A percentile compares a stretch with the other conserved stretches of the same genome.
Conservation (phyloP, 345 rosid species). For the Isatis tinctoria region DNA sequence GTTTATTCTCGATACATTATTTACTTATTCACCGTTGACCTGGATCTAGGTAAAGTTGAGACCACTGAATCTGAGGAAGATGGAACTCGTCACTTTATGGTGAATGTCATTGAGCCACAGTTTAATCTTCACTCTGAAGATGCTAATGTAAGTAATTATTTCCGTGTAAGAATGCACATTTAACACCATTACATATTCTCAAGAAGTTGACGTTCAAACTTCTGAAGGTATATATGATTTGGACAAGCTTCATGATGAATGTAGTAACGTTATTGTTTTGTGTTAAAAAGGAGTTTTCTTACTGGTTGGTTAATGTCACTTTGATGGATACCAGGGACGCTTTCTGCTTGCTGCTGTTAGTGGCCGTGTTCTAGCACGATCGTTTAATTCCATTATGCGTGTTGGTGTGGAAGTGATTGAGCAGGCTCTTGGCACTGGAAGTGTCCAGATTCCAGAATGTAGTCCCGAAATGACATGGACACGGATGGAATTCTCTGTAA, state of each 20-base stretch:
- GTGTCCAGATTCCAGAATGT: conserved; percentile 60
- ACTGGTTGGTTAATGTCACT: conserved; percentile 6
- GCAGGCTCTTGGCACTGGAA: conserved; percentile 74
- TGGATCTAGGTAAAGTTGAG: conserved; percentile 47
- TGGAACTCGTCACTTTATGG: conserved; percentile 89
- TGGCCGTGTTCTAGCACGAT: conserved; percentile 92
- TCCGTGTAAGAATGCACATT: not conserved
- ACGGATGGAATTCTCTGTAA: conserved; percentile 84
- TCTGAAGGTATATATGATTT: not conserved
- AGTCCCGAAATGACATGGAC: conserved; percentile 95
- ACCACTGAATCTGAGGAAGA: conserved; percentile 67
- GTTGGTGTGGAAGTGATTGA: conserved; percentile 89
- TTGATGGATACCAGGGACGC: conserved; percentile 68
- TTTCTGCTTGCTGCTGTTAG: conserved; percentile 96
- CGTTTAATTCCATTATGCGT: conserved; percentile 83
- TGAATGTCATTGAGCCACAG: conserved; percentile 94
- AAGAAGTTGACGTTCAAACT: not conserved
- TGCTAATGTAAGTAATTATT: conserved; percentile 71
- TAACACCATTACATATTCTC: not conserved
- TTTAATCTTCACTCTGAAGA: conserved; percentile 99
- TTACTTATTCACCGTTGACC: conserved; percentile 15
- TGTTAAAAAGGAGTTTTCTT: not conserved
- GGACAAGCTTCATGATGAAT: not conserved
- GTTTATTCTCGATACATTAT: not conserved
- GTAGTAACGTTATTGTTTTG: not conserved